Percentiles rank a stretch among this genome's conserved stretches.
These are phyloP conservation scores for Penicillium sp. DNA, from an alignment of 2,329 filamentous ascomycete species.

Conservation along the genomic window DNA sequence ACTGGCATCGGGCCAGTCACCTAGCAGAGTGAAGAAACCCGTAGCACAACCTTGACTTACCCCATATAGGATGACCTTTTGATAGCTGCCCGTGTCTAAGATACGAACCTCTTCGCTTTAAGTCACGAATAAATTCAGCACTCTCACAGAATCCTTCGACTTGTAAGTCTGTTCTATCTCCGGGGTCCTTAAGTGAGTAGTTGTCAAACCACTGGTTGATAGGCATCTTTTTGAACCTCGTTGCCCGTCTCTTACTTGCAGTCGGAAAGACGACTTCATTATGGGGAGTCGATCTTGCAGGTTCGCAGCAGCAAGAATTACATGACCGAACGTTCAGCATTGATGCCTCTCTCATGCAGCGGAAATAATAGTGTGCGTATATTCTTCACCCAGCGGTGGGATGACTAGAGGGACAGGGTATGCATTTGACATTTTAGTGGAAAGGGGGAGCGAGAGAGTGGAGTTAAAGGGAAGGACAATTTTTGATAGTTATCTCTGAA, in stretches of 20 bases:
- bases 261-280: constrained; percentile 47
- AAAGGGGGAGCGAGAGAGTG: background rate
- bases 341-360: constrained; percentile 25
- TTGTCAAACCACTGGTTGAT: constrained; percentile 49
- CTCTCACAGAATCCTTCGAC: constrained; percentile 41
- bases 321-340: constrained; percentile 35
- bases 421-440: background rate
- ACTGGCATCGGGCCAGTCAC: constrained; percentile 21
- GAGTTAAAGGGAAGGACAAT: background rate
- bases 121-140: constrained; percentile 25
- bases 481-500: background rate
- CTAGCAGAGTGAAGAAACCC: constrained; percentile 38
- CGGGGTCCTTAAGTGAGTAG: constrained; percentile 35
- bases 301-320: constrained; percentile 23
- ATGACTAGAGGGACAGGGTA: constrained; percentile 5
- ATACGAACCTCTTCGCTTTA: constrained; percentile 28
- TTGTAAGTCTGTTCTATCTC: constrained; percentile 38
- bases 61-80: constrained; percentile 44
- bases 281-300: constrained; percentile 16
- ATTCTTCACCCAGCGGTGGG: background rate
- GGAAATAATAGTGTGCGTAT: constrained; percentile 11
- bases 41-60: constrained; percentile 49
- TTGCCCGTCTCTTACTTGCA: constrained; percentile 39
- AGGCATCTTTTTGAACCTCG: constrained; percentile 35
- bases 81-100: constrained; percentile 20